These are phyloP conservation scores for Kwoniella sp. DNA, from an alignment of 768 basidiomycete genomes.

Conservation along the genomic window DNA sequence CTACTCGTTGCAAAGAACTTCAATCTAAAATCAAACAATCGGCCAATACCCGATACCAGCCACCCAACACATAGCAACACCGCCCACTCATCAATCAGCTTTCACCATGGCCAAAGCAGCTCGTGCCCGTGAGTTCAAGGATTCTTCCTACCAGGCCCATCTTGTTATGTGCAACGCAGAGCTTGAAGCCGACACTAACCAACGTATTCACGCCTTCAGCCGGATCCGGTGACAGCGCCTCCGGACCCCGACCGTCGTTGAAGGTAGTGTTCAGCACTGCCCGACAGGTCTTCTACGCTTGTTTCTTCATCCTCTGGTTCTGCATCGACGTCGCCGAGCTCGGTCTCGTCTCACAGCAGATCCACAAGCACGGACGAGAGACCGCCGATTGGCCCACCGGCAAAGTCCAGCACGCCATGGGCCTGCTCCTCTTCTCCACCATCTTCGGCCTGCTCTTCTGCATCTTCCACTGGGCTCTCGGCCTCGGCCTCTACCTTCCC, in stretches of 20 bases:
- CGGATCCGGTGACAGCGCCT: neutral
- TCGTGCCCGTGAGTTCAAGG: neutral
- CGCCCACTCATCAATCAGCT: too few relatives aligned
- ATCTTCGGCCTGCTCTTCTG: constrained; percentile 36
- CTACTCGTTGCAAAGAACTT: too few relatives aligned
- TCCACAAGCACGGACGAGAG: constrained; percentile 35
- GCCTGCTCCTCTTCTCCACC: constrained; percentile 35
- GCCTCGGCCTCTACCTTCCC: constrained; percentile 27
- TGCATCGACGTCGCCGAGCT: constrained; percentile 33
- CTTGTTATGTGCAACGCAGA: too few relatives aligned
- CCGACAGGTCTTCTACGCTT: constrained; percentile 35
- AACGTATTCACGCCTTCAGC: constrained; percentile 2
- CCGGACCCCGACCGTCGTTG: constrained; percentile 8
- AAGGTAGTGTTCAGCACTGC: constrained; percentile 29
- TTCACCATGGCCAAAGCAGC: neutral
- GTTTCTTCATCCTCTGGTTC: constrained; percentile 41
- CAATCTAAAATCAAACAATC: too few relatives aligned
- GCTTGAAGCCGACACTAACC: neutral
- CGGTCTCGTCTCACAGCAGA: constrained; percentile 44
- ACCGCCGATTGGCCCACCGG: constrained; percentile 27
- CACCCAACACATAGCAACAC: neutral
- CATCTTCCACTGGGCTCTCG: constrained; percentile 40
- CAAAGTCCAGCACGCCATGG: constrained; percentile 35
- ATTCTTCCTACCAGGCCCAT: too few relatives aligned
- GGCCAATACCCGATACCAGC: neutral